Evolutionary conservation across 2,329 filamentous ascomycete species (phyloP).

Genomic region (Neopestalotiopsis rosae): DNA sequence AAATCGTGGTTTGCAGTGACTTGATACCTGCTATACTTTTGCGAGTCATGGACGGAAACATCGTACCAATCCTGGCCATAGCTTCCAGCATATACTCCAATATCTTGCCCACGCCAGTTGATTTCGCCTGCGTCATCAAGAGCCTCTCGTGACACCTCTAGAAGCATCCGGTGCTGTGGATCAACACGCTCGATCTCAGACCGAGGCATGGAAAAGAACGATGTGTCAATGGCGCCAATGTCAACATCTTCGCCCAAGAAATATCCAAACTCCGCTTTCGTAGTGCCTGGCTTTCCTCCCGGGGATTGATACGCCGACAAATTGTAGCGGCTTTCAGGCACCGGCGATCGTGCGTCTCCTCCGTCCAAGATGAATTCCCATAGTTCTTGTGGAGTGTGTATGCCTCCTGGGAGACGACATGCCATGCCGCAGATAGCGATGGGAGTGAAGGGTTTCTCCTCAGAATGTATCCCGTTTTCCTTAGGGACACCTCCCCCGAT

Average conservation of each 20-base stretch:
- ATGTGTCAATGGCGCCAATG: slow-evolving; percentile 31
- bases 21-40: slow-evolving; percentile 27
- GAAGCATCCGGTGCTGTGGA: slow-evolving; percentile 41
- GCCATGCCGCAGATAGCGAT: slow-evolving; percentile 36
- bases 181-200: slow-evolving; percentile 39
- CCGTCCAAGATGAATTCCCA: slow-evolving; percentile 33
- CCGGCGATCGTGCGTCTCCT: slow-evolving; percentile 24
- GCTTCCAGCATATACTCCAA: slow-evolving; percentile 40
- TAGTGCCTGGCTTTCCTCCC: slow-evolving; percentile 19
- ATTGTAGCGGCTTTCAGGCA: slow-evolving; percentile 30
- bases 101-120: slow-evolving; percentile 34
- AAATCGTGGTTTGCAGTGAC: slow-evolving; percentile 30
- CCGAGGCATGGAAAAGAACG: slow-evolving; percentile 32
- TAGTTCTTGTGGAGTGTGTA: slow-evolving; percentile 25
- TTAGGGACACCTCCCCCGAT: no score
- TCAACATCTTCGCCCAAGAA: slow-evolving; percentile 36
- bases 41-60: slow-evolving; percentile 29
- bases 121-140: slow-evolving; percentile 40
- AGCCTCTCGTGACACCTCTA: slow-evolving; percentile 41
- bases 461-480: no score
- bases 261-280: slow-evolving; percentile 31
- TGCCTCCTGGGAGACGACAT: slow-evolving; percentile 30
- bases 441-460: slow-evolving; percentile 10
- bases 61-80: slow-evolving; percentile 40
- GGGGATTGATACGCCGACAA: slow-evolving; percentile 24